phyloP scores from a whole-genome alignment of 2,329 filamentous ascomycete genomes.

The Colletotrichum orchidophilum region DNA sequence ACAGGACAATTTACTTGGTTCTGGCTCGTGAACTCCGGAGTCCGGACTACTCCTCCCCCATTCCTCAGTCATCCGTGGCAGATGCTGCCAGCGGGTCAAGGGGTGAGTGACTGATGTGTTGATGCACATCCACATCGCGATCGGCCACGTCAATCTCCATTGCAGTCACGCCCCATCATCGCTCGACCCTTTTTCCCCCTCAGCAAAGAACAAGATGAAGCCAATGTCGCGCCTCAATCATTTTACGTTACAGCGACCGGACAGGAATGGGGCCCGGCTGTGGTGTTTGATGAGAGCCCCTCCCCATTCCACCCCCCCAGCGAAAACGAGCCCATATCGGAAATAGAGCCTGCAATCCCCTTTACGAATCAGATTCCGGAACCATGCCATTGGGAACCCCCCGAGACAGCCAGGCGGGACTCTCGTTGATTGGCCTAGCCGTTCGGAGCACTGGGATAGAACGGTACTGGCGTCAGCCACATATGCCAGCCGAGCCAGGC shows the following conservation, averaged over 20 bases:
- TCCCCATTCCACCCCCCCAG: background rate
- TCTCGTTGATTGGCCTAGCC: slow-evolving; percentile 10
- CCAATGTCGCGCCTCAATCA: background rate
- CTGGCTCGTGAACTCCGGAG: background rate
- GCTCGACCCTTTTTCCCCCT: background rate
- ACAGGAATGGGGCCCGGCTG: background rate
- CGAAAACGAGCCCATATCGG: slow-evolving; percentile 25
- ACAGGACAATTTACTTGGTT: background rate
- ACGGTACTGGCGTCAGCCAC: slow-evolving; percentile 22
- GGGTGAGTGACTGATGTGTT: background rate
- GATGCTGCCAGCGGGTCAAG: background rate
- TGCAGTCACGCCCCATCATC: background rate
- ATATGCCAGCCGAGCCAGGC: slow-evolving; percentile 17
- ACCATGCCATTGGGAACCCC: slow-evolving; percentile 29
- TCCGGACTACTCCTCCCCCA: background rate
- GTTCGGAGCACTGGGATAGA: slow-evolving; percentile 6
- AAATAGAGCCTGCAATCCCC: slow-evolving; percentile 21
- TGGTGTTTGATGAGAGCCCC: slow-evolving; percentile 9
- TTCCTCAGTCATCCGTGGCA: background rate
- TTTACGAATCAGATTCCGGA: slow-evolving; percentile 29
- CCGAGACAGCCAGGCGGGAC: slow-evolving; percentile 18
- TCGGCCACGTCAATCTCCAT: slow-evolving; percentile 4
- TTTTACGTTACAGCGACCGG: slow-evolving; percentile 4
- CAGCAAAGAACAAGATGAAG: background rate
- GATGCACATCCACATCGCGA: background rate